Evolutionary conservation across 106 monocot genomes (phyloP).

Genomic region (Iris macrosiphon): DNA sequence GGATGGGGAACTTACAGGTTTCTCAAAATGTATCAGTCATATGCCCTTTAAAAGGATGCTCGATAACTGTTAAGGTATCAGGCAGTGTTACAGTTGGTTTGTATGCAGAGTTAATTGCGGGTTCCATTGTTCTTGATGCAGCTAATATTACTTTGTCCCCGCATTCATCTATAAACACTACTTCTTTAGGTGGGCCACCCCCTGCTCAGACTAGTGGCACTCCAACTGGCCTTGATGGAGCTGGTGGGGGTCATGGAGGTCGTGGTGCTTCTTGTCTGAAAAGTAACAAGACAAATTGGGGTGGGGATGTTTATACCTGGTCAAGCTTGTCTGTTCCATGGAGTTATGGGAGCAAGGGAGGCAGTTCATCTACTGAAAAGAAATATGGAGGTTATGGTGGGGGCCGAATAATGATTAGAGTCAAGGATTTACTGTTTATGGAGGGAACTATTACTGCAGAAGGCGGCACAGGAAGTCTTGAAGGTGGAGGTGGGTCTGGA

Average conservation of each 20-base stretch:
- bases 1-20: slow-evolving; percentile 61
- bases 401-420: slow-evolving; percentile 57
- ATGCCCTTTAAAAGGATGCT: slow-evolving; percentile 69
- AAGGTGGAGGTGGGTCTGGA: slow-evolving; percentile 89
- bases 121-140: slow-evolving; percentile 57
- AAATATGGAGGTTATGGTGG: slow-evolving; percentile 81
- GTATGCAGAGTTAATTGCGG: slow-evolving; percentile 50
- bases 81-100: slow-evolving; percentile 53
- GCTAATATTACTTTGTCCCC: slow-evolving; percentile 39
- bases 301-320: slow-evolving; percentile 97
- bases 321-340: slow-evolving; percentile 77
- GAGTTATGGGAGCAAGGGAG: slow-evolving; percentile 95
- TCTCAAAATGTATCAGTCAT: slow-evolving; percentile 40
- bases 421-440: slow-evolving; percentile 34
- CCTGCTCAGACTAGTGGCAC: slow-evolving; percentile 93
- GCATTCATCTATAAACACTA: slow-evolving; percentile 62
- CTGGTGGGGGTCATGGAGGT: slow-evolving; percentile 94
- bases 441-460: slow-evolving; percentile 70
- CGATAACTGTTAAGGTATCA: slow-evolving; percentile 50
- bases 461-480: slow-evolving; percentile 64
- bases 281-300: slow-evolving; percentile 85
- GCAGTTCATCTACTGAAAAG: slow-evolving; percentile 45
- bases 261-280: slow-evolving; percentile 85
- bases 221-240: slow-evolving; percentile 59
- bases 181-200: slow-evolving; percentile 58